A percentile compares a stretch with the other conserved stretches of the same genome.
These are phyloP conservation scores for Cicer bijugum DNA, from an alignment of 306 rosid species.

Conservation along the genomic window DNA sequence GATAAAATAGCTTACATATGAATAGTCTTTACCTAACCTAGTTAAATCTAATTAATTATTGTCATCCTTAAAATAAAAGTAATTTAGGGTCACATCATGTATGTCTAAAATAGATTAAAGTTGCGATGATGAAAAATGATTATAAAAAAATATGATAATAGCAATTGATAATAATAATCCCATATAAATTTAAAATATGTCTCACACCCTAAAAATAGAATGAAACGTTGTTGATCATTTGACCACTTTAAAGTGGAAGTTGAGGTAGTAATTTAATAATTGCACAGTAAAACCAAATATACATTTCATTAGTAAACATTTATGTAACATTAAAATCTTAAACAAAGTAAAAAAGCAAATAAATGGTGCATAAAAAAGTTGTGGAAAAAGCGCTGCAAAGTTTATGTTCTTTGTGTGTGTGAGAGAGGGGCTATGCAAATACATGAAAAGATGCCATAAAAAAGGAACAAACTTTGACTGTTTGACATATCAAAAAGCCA, in stretches of 20 bases:
- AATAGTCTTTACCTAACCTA: too few relatives aligned
- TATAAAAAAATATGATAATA: too few relatives aligned
- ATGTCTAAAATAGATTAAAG: too few relatives aligned
- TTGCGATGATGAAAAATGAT: too few relatives aligned
- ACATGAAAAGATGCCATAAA: background rate
- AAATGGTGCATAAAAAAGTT: constrained; percentile 32
- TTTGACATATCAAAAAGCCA: background rate
- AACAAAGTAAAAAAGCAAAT: constrained; percentile 17
- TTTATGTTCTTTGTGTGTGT: constrained; percentile 11
- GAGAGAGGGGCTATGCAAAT: background rate
- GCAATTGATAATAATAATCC: too few relatives aligned
- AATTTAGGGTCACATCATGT: too few relatives aligned
- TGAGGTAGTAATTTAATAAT: too few relatives aligned
- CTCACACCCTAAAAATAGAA: background rate
- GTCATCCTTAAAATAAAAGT: too few relatives aligned
- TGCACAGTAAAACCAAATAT: too few relatives aligned
- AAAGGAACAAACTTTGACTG: background rate
- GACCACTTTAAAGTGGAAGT: constrained; percentile 14
- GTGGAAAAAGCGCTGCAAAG: constrained; percentile 11
- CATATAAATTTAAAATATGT: background rate
- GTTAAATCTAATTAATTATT: too few relatives aligned
- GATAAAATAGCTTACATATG: too few relatives aligned
- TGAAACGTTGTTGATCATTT: background rate
- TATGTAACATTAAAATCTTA: background rate
- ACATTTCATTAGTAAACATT: background rate